These are phyloP conservation scores for Tetrahymena thermophila DNA, from an alignment of 73 alveolate species.

Conservation along the genomic window DNA sequence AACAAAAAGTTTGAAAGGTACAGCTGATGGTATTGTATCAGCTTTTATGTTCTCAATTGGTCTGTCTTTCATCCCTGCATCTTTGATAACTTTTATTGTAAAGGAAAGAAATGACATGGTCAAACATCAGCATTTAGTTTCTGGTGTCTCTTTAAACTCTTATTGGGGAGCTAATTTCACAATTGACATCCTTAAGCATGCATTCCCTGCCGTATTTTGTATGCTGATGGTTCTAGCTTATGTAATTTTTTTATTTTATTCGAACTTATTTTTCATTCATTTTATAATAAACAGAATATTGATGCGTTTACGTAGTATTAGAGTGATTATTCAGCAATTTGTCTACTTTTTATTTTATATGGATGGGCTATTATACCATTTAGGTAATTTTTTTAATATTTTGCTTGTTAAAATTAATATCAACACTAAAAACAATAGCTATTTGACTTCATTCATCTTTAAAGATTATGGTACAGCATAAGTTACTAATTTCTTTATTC, in stretches of 20 bases:
- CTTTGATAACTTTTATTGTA: constrained; percentile 73
- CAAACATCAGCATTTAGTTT: constrained; percentile 81
- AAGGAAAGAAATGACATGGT: constrained; percentile 91
- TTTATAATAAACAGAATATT: not conserved
- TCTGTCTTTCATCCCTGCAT: constrained; percentile 89
- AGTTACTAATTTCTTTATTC: constrained; percentile 38
- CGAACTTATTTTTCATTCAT: not conserved
- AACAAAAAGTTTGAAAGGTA: not conserved
- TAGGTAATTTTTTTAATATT: not conserved
- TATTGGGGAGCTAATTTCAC: constrained; percentile 86
- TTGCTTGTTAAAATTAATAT: too few relatives aligned
- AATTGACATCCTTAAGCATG: constrained; percentile 77
- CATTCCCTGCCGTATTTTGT: constrained; percentile 69
- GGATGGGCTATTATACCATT: constrained; percentile 71
- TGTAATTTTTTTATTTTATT: not conserved
- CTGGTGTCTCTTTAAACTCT: constrained; percentile 86
- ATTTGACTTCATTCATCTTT: constrained; percentile 61
- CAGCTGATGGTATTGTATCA: constrained; percentile 51
- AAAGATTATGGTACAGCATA: constrained; percentile 48
- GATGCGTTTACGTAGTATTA: constrained; percentile 13
- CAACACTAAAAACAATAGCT: not conserved
- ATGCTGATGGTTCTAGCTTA: constrained; percentile 49
- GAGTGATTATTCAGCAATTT: constrained; percentile 32
- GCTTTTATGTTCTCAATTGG: constrained; percentile 85
- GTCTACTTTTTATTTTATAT: constrained; percentile 58